Evolutionary conservation across 768 basidiomycete species (phyloP), one percentile per base, ranked within the genome.

Genomic region (Leccinum uliginosum): DNA sequence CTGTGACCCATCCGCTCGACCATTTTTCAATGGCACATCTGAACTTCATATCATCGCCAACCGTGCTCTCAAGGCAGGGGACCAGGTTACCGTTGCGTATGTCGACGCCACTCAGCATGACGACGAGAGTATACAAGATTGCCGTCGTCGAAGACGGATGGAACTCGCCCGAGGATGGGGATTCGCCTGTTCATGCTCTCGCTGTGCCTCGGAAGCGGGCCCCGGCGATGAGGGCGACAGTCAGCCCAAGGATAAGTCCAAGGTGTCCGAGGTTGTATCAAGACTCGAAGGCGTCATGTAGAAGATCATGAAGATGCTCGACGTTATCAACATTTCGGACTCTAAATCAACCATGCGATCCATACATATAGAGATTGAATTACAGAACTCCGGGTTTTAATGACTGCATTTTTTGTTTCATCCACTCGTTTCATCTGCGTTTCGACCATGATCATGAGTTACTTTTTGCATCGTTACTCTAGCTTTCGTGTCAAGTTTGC

Each of bases 81-180:
- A 93, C 44, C 81, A 86, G 64, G 74, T 93, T 50, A 85, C 85
- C 26, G 78, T 92, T 53, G 83, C 91, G 1, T 93, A 81, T 63
- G 87, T 91, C 51, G 87, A 91, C 60, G 82, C 86, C 61, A 72
- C 74, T 0, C 81, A 82, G 64, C 81, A 76, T 56, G 67, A 75
- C 1, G 81, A 65, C 26, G 88, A 90, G 71, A 76, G 76, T 32
- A 59, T 67, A 10, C 68, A 73, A 3, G 83, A 86, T 27, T 82
- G 84, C 51, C 78, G 87, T 54, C 76, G 83, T 55, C 78, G 87
- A 45, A 76, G 91, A 60, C 80, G 91, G 30, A 76, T 78, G 62
- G 88, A 91, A 74, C 79, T 93, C 35, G 89, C 82, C 23, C 79
- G 87, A 44, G 91, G 91, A 32, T 93, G 91, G 91, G 77, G 80